Evolutionary conservation across 805 yeast species (phyloP), one percentile per base, ranked within the genome.

Genomic region (Wickerhamomyces chambardii): DNA sequence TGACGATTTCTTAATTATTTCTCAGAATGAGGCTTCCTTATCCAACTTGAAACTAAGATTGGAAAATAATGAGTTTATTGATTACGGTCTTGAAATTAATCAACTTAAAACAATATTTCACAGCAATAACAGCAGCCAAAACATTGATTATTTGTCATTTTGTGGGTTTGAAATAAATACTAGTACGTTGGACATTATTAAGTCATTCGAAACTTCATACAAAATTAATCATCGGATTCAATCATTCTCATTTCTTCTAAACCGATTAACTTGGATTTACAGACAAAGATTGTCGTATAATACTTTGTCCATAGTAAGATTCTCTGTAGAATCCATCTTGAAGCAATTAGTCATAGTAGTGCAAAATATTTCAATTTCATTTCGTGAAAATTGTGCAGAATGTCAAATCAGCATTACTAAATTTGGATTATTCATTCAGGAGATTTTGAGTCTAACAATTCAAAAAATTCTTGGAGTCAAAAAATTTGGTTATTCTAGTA

Each of bases 1-100:
- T 0, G 97, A 89, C 56, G 97, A 89, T 52, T 89, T 89, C 47
- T 51, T 89, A 19, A 63, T 85, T n/a, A 56, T 89, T 0, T 69
- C 92, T 0, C 61, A 75, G 0, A 50, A 63, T 26, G 19, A 45
- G 10, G 34, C 38, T 0, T 46, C 51, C 10, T 64, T 76, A 0
- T 29, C 37, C 2, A 73, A 2, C 61, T 73, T 33, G 46, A 55
- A 1, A 64, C 63, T 3, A 75, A 63, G 37, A 66, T 68, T 18
- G 62, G 69, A 1, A 39, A 24, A 24, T 24, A 11, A 24, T 8
- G 27, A n/a, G 4, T 24, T 24, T 24, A 11, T n/a, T 12, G 27
- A 24, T 5, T 48, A 42, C 40, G 56, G 56, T 0, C 30, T 50
- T 2, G 17, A 27, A 1, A 38, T 46, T 21, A 29, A 59, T 63